Evolutionary conservation across 2,329 filamentous ascomycete species (phyloP), one percentile per base, ranked within the genome.

Genomic region (Triangularia verruculosa): DNA sequence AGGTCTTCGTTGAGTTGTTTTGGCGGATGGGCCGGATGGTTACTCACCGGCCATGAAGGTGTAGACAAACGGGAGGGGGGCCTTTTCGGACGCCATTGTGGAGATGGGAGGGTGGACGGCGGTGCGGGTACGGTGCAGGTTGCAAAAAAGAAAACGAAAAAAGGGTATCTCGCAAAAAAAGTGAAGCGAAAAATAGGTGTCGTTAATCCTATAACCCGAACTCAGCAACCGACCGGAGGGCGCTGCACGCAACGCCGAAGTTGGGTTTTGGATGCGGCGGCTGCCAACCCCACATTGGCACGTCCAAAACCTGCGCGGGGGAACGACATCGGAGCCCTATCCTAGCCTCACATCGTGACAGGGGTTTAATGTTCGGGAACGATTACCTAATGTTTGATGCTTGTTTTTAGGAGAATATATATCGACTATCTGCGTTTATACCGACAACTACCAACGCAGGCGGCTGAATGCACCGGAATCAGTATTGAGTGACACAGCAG

Each of bases 31-130:
- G 53, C 53, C 47, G 52, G 53, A 63, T 53, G 51, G 34, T 28
- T 54, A 52, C 69, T 68, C 58, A 72, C 70, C 70, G 51, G 70
- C 70, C 70, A 67, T 65, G 61, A 72, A 72, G 43, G 68, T 71
- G 66, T 72, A 72, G 56, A 63, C 66, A 58, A 72, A 72, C 27
- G 70, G 70, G 52, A 72, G 64, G 13, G 68, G 69, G 60, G 68
- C 64, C 58, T 69, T 68, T 60, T 69, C 68, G 22, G 64, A 51
- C 58, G 69, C 61, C 70, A 72, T 72, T 56, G 66, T 69, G 66
- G 27, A 28, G 43, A 55, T 47, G 39, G 17, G 39, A 17, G 47
- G 53, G n/a, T 54, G 39, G 20, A 22, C 15, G 39, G 39, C 47
- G 13, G 34, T 55, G 22, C 9, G 7, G 15, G 13, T 34, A 57